Percentiles rank a stretch among this genome's conserved stretches.
Conservation (phyloP, 768 basidiomycete genomes). For the Lepiota venenata region DNA sequence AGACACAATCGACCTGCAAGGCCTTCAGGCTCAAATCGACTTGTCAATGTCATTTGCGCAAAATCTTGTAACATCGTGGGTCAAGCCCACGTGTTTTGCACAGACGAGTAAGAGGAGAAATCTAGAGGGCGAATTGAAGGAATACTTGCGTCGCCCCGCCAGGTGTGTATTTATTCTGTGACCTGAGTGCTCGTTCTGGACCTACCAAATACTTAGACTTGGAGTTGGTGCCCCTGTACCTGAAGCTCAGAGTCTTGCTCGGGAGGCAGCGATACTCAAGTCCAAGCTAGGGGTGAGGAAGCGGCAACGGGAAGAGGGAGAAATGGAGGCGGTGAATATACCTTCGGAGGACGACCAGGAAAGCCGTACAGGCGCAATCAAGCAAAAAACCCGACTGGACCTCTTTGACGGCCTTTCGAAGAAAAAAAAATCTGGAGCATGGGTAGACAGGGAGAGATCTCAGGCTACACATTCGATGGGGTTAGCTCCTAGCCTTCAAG, state of each 20-base stretch:
- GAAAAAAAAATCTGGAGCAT: constrained; percentile 29
- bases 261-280: constrained; percentile 62
- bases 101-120: constrained; percentile 31
- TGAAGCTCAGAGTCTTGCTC: constrained; percentile 37
- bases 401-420: constrained; percentile 52
- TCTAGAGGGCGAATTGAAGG: constrained; percentile 55
- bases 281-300: constrained; percentile 54
- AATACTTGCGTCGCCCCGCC: constrained; percentile 65
- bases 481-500: neutral
- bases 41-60: constrained; percentile 76
- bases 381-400: constrained; percentile 57
- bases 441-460: neutral
- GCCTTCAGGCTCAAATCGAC: constrained; percentile 80
- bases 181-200: constrained; percentile 2
- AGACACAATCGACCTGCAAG: constrained; percentile 60
- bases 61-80: constrained; percentile 73
- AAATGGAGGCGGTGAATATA: constrained; percentile 16
- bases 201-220: constrained; percentile 39
- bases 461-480: neutral
- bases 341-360: constrained; percentile 47
- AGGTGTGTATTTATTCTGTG: constrained; percentile 44
- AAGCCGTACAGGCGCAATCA: constrained; percentile 52
- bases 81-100: constrained; percentile 49
- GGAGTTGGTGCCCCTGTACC: constrained; percentile 72
- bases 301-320: constrained; percentile 39